Conservation (phyloP, 2,329 filamentous ascomycete species). For the Amylocarpus encephaloides region DNA sequence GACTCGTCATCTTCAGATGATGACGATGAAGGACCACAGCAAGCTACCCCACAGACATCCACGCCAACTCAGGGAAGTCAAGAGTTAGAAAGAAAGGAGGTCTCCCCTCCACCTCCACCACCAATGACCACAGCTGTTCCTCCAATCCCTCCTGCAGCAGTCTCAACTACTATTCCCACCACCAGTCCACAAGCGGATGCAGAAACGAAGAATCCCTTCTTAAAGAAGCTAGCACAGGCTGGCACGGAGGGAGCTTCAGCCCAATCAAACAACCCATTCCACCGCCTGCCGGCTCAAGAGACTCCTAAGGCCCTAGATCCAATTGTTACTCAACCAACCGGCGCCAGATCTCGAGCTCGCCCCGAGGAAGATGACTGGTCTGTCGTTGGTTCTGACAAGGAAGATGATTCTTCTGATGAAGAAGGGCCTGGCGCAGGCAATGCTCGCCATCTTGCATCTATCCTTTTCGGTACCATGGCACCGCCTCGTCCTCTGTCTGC, state of each 20-base stretch:
- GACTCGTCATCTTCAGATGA: conserved; percentile 55
- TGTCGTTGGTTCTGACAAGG: conserved; percentile 67
- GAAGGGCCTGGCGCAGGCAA: conserved; percentile 73
- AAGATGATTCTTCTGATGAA: conserved; percentile 68
- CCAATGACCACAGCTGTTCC: conserved; percentile 49
- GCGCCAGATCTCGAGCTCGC: conserved; percentile 45
- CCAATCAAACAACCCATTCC: conserved; percentile 84
- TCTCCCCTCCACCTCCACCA: conserved; percentile 47
- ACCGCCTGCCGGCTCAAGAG: conserved; percentile 66
- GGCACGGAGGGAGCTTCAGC: conserved; percentile 38
- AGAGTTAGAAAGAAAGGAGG: conserved; percentile 47
- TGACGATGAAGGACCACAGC: conserved; percentile 71
- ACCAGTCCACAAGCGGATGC: conserved; percentile 41
- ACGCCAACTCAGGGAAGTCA: conserved; percentile 50
- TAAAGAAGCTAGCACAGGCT: conserved; percentile 76
- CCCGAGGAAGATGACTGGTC: conserved; percentile 77
- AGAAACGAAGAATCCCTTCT: conserved; percentile 92
- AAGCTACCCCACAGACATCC: conserved; percentile 57
- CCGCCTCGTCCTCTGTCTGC: conserved; percentile 84
- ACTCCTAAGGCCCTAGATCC: conserved; percentile 42
- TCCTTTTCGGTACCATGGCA: conserved; percentile 94
- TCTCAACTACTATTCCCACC: conserved; percentile 33
- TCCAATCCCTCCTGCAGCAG: conserved; percentile 33
- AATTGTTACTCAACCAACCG: conserved; percentile 36
- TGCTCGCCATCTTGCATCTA: conserved; percentile 87